A percentile compares a stretch with the other conserved stretches of the same genome.
These are phyloP conservation scores for Anacardium occidentale DNA, from an alignment of 345 rosid genomes.

Conservation along the genomic window DNA sequence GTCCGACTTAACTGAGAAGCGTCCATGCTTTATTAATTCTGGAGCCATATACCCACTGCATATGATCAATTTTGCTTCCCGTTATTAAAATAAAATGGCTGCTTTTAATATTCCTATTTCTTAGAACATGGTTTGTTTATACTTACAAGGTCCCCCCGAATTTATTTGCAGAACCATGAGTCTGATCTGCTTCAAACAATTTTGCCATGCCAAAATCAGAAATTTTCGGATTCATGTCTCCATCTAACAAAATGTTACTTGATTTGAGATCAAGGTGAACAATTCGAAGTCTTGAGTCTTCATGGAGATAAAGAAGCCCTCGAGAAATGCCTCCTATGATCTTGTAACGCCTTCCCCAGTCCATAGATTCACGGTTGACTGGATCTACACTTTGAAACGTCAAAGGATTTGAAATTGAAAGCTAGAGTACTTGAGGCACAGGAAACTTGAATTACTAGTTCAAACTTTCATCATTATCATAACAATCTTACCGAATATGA, in stretches of 20 bases:
- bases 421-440: neutral
- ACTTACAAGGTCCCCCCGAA: slow-evolving; percentile 40
- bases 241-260: slow-evolving; percentile 34
- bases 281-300: slow-evolving; percentile 36
- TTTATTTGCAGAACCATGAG: slow-evolving; percentile 18
- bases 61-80: no score
- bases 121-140: no score
- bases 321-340: slow-evolving; percentile 38
- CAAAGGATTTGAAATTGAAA: neutral
- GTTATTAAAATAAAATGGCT: no score
- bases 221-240: slow-evolving; percentile 33
- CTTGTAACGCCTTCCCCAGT: slow-evolving; percentile 31
- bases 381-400: slow-evolving; percentile 16
- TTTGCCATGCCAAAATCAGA: slow-evolving; percentile 43
- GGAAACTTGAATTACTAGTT: neutral
- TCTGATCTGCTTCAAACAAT: slow-evolving; percentile 22
- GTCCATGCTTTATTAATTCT: neutral
- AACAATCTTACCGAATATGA: slow-evolving; percentile 36
- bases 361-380: slow-evolving; percentile 12
- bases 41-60: slow-evolving; percentile 2
- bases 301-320: slow-evolving; percentile 37
- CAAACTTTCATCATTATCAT: neutral
- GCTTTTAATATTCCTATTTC: no score
- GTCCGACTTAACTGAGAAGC: neutral
- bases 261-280: slow-evolving; percentile 42